Base-by-base conservation (phyloP, 2,329 filamentous ascomycete species). In the Gnomoniopsis sp. region DNA sequence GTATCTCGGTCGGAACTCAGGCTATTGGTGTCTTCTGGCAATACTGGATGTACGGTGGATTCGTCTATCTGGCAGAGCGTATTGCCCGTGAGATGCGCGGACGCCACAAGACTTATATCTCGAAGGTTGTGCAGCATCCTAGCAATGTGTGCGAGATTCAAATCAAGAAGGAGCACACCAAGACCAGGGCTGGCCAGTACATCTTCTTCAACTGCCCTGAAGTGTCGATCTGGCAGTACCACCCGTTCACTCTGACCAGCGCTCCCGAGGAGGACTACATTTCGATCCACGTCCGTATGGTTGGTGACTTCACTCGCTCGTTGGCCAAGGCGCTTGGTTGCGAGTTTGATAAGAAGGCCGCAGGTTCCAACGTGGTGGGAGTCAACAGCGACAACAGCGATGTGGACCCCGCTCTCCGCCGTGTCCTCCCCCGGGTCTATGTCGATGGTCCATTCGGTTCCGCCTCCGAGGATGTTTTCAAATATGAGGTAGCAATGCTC, bases 211-310 rank as follows among this genome's bases (percentile, higher is more conserved):
- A 89, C 78, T 95, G 90, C 71, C 91, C 91, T 1, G 89, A 91
- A 64, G 86, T 95, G 17, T 93, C 90, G 1, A 79, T 95, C 49
- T 95, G 89, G 89, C 90, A 95, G 74, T 93, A 95, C 70, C 90
- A 93, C 67, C 90, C 90, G 0, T 95, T 95, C 72, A 93, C 90
- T 1, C 79, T 95, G 51, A 96, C 91, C 14, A 93, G 89, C 62
- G 91, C 91, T 1, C 90, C 91, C 3, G 91, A 96, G 74, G 91
- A 96, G 76, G 90, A 95, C 72, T 93, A 93, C 74, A 92, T 95
- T 65, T 93, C 90, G 1, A 87, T 96, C 43, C 91, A 96, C 73
- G 85, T 96, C 70, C 87, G 90, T 70, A 86, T 89, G 69, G 86
- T 88, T n/a, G 90, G 90, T 63, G 87, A 95, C 75, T 95, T 93